These are phyloP conservation scores for Xylariaceae sp. DNA, from an alignment of 2,329 filamentous ascomycete genomes.

Conservation along the genomic window DNA sequence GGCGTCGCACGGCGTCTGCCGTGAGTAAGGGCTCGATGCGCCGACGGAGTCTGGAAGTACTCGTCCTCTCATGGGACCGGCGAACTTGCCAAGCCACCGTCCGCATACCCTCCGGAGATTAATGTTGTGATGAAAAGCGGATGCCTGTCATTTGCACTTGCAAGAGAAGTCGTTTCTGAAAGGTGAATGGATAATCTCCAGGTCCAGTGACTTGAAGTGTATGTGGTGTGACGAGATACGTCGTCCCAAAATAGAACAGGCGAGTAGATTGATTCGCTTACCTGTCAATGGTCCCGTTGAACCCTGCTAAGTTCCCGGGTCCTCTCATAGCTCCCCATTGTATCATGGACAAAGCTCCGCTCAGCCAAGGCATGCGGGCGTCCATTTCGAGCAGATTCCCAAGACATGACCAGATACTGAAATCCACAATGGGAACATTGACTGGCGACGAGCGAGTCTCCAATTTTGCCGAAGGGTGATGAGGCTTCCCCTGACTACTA, in stretches of 20 bases:
- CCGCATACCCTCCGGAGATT: constrained; percentile 21
- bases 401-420: constrained; percentile 75
- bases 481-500: constrained; percentile 27
- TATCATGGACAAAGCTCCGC: constrained; percentile 72
- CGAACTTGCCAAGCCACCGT: constrained; percentile 22
- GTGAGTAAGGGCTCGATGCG: constrained; percentile 7
- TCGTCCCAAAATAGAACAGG: constrained; percentile 24
- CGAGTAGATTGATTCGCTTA: constrained; percentile 58
- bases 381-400: constrained; percentile 74
- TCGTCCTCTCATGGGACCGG: background rate
- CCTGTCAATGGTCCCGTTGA: constrained; percentile 85
- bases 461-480: constrained; percentile 16
- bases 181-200: constrained; percentile 42
- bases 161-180: constrained; percentile 32
- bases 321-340: constrained; percentile 75
- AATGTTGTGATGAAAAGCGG: constrained; percentile 21
- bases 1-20: constrained; percentile 16
- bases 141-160: constrained; percentile 39
- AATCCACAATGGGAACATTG: constrained; percentile 71
- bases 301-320: constrained; percentile 73
- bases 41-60: constrained; percentile 6
- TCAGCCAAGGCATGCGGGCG: constrained; percentile 88
- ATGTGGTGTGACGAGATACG: constrained; percentile 48
- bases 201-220: constrained; percentile 49
- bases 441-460: constrained; percentile 25